phyloP scores from a whole-genome alignment of 306 rosid species.

The Begonia masoniana region DNA sequence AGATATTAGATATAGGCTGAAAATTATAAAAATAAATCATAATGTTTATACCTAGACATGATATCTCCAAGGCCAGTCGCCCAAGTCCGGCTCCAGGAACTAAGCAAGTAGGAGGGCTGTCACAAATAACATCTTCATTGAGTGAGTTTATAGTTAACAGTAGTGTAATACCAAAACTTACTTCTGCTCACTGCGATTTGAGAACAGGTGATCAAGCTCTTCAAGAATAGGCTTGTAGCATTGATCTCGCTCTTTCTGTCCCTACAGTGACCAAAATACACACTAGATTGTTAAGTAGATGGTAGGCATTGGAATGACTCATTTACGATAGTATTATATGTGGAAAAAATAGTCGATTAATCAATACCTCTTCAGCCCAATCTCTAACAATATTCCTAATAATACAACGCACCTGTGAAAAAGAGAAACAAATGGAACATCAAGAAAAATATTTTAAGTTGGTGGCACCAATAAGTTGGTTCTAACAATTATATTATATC shows the following conservation, averaged over 20 bases:
- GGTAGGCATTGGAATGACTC: too few relatives aligned
- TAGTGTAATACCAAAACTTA: constrained; percentile 9
- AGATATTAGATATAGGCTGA: constrained; percentile 8
- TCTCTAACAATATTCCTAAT: constrained; percentile 90
- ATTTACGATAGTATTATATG: constrained; percentile 1
- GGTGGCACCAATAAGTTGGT: too few relatives aligned
- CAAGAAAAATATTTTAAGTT: too few relatives aligned
- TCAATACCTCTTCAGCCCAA: constrained; percentile 81
- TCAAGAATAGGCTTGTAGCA: constrained; percentile 91
- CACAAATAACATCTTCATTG: constrained; percentile 16
- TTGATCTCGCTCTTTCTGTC: constrained; percentile 86
- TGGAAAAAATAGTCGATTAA: not conserved
- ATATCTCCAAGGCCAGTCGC: constrained; percentile 86
- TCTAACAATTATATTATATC: too few relatives aligned
- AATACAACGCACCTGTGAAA: constrained; percentile 70
- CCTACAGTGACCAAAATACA: constrained; percentile 23
- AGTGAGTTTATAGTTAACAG: constrained; percentile 1
- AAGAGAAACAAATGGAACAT: not conserved
- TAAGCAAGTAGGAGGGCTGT: constrained; percentile 95
- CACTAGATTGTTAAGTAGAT: too few relatives aligned
- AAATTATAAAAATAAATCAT: not conserved
- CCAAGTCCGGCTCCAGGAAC: constrained; percentile 99
- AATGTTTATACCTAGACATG: constrained; percentile 53
- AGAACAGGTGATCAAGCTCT: constrained; percentile 65
- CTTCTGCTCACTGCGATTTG: constrained; percentile 56